A percentile compares a stretch with the other conserved stretches of the same genome.
Conservation (phyloP, 768 basidiomycete genomes). For the Rhodotorula graminis region DNA sequence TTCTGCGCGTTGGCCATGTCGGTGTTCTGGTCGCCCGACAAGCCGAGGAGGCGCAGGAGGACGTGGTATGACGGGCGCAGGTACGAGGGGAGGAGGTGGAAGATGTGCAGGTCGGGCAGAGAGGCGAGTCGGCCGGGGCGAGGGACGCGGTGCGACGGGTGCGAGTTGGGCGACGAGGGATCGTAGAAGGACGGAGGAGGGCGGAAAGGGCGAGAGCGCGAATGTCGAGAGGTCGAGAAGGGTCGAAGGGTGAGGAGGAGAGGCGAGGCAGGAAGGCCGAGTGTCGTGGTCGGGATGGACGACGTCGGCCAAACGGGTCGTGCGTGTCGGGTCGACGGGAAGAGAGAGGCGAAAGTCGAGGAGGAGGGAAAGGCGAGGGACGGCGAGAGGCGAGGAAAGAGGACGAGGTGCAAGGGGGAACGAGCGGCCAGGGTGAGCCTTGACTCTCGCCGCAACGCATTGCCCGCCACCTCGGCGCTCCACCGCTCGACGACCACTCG, state of each 20-base stretch:
- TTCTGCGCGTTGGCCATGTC: constrained; percentile 47
- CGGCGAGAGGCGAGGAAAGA: background rate
- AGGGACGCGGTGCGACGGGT: no score
- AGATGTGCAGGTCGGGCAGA: background rate
- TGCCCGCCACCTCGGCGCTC: background rate
- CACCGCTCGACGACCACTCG: background rate
- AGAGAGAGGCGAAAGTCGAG: background rate
- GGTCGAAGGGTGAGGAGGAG: background rate
- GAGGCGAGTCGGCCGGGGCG: background rate
- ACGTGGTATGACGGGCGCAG: constrained; percentile 27
- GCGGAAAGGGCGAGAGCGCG: background rate
- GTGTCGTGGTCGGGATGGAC: background rate
- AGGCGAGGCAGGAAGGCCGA: background rate
- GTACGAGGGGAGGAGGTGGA: constrained; percentile 15
- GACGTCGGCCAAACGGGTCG: background rate
- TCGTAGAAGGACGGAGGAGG: constrained; percentile 1
- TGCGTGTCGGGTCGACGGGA: background rate
- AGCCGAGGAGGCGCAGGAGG: constrained; percentile 7
- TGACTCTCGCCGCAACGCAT: background rate
- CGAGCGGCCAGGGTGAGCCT: background rate
- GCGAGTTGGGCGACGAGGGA: background rate
- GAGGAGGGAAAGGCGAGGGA: background rate
- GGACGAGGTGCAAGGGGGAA: background rate
- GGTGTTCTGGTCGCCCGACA: constrained; percentile 24
- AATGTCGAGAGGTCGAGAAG: background rate